Evolutionary conservation across 768 basidiomycete genomes (phyloP).

Genomic region (Russula sp.): DNA sequence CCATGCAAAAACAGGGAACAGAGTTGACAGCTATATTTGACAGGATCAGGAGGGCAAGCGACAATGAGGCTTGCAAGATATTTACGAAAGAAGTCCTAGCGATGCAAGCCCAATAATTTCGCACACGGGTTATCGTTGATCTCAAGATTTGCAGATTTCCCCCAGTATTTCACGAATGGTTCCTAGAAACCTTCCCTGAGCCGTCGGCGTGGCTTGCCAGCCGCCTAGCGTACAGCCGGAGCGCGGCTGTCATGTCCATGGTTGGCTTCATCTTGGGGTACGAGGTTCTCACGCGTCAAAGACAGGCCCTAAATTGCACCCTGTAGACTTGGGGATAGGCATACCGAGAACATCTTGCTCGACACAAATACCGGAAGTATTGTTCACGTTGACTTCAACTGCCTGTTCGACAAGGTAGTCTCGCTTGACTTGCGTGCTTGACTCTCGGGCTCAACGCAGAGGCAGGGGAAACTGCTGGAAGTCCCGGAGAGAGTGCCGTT

Average conservation of each 20-base stretch:
- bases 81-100: slow-evolving; percentile 53
- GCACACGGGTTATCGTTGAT: neutral
- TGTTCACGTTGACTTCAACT: slow-evolving; percentile 97
- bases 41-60: slow-evolving; percentile 44
- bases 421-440: neutral
- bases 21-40: slow-evolving; percentile 45
- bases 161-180: slow-evolving; percentile 96
- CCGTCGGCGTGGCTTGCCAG: slow-evolving; percentile 91
- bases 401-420: slow-evolving; percentile 88
- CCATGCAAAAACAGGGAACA: slow-evolving; percentile 30
- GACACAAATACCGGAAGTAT: slow-evolving; percentile 85
- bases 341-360: slow-evolving; percentile 93
- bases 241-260: slow-evolving; percentile 97
- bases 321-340: slow-evolving; percentile 89
- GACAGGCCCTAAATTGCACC: neutral
- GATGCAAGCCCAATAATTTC: slow-evolving; percentile 37
- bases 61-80: slow-evolving; percentile 45
- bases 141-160: slow-evolving; percentile 45
- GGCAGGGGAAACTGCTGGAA: slow-evolving; percentile 72
- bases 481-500: slow-evolving; percentile 92
- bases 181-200: slow-evolving; percentile 93
- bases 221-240: slow-evolving; percentile 80
- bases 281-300: slow-evolving; percentile 25
- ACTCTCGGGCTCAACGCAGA: slow-evolving; percentile 2
- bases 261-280: slow-evolving; percentile 95